phyloP scores from a whole-genome alignment of 176 grass and related monocot species.

The Saccharum spontaneum region DNA sequence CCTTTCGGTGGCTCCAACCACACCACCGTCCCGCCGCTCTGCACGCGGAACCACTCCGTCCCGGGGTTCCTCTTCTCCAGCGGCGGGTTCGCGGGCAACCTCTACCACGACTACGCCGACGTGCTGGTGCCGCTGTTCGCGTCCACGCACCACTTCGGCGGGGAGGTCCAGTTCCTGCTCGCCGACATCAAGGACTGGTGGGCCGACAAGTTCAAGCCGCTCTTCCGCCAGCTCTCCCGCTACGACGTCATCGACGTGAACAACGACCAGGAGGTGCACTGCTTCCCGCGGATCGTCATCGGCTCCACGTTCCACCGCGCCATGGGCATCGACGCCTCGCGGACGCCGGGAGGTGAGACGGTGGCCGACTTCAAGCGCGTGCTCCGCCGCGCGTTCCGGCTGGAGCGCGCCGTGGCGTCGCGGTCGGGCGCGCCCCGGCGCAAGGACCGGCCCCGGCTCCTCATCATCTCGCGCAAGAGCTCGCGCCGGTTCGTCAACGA shows the following conservation, averaged over 20 bases:
- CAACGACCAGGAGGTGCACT: constrained; percentile 74
- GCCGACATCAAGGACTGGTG: constrained; percentile 71
- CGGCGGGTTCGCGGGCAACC: constrained; percentile 84
- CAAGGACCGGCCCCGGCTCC: constrained; percentile 36
- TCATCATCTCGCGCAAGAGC: constrained; percentile 73
- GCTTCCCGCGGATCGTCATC: constrained; percentile 58
- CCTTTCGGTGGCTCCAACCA: constrained; percentile 39
- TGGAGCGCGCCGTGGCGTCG: constrained; percentile 64
- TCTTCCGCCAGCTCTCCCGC: constrained; percentile 67
- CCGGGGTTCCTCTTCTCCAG: constrained; percentile 83
- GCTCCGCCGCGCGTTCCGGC: constrained; percentile 54
- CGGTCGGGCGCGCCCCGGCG: constrained; percentile 33
- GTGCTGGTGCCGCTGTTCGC: constrained; percentile 79
- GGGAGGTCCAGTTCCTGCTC: constrained; percentile 76
- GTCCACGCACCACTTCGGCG: constrained; percentile 54
- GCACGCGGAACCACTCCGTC: constrained; percentile 64
- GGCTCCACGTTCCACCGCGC: constrained; percentile 74
- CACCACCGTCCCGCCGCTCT: constrained; percentile 46
- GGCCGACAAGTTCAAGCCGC: constrained; percentile 65
- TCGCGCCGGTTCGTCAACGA: constrained; percentile 59
- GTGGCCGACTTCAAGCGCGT: constrained; percentile 72
- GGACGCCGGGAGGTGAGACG: constrained; percentile 31
- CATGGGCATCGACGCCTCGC: constrained; percentile 60
- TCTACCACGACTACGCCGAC: constrained; percentile 93
- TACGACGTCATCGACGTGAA: constrained; percentile 74